Base-by-base conservation (phyloP, 257 asterid genomes). In the Fraxinus americana region DNA sequence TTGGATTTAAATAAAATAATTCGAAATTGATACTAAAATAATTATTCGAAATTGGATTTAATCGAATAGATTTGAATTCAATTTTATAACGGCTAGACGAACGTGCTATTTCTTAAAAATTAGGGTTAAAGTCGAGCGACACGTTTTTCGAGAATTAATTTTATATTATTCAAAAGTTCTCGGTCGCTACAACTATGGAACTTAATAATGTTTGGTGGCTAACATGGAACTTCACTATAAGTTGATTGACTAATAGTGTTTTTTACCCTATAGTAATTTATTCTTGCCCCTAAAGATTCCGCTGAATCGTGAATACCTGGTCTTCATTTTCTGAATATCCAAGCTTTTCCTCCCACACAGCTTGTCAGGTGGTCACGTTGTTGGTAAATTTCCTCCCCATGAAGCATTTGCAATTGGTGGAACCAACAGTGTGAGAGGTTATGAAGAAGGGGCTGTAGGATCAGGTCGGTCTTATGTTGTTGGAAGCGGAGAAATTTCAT, bases 331-430 rank as follows among this genome's bases (percentile, higher is more conserved):
- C 76, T 80, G 78, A 84, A 48, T 34, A 12, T 43, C 52, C 52
- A 75, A 23, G 34, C 75, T 80, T 71, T 50, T 75, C 41, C 32
- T 79, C 73, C 43, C 32, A 68, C 41, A 71, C 86, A 96, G 99
- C 86, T 75, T 89, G 77, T 96, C 97, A 63, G 97, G 98, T 65
- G 99, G 99, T 57, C 96, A 87, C 66, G 92, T 93, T 75, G 83
- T 84, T 54, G 99, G 99, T 77, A 93, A 93, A 66, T 96, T 96
- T 74, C 99, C 99, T 38, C 99, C 98, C 12, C 98, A 96, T 69
- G 98, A 95, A 85, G 99, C 99, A 75, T 93, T 96, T 84, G 97
- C 94, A 27, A 88, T 96, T 83, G 99, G 99, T 81, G 99, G 99
- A 75, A 93, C 97, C 73, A 93, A 96, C 78, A 92, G 98, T 50